phyloP scores from a whole-genome alignment of 2,329 filamentous ascomycete genomes.

The Alternaria tenuissima region DNA sequence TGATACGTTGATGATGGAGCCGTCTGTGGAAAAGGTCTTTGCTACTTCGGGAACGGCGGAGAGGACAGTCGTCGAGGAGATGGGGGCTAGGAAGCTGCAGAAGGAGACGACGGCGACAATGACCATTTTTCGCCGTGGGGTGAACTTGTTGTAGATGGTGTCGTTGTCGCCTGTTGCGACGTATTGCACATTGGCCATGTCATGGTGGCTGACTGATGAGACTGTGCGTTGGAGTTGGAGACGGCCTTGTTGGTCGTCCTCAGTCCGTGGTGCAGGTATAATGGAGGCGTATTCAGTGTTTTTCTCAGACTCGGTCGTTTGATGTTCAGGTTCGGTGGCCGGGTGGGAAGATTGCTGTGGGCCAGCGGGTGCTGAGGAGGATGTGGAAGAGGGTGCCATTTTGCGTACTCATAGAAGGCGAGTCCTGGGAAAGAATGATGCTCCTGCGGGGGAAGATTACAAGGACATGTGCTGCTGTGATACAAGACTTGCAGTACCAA shows the following conservation, averaged over 20 bases:
- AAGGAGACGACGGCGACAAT: constrained; percentile 76
- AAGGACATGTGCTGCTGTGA: neutral
- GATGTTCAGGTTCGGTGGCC: constrained; percentile 33
- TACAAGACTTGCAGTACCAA: neutral
- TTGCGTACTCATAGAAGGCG: constrained; percentile 36
- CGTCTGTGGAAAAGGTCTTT: constrained; percentile 63
- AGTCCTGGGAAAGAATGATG: neutral
- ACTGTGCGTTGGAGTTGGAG: constrained; percentile 45
- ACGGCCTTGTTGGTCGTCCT: constrained; percentile 15
- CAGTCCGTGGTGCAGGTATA: constrained; percentile 21
- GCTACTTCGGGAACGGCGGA: constrained; percentile 79
- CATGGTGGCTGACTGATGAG: constrained; percentile 43
- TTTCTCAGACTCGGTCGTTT: constrained; percentile 31
- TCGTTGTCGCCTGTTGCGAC: constrained; percentile 51
- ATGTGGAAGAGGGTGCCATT: constrained; percentile 39
- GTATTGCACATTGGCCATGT: constrained; percentile 40
- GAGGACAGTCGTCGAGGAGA: constrained; percentile 76
- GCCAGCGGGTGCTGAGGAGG: constrained; percentile 29
- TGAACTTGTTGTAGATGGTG: constrained; percentile 70
- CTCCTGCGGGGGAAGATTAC: neutral
- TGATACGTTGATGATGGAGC: constrained; percentile 73
- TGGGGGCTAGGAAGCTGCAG: constrained; percentile 78
- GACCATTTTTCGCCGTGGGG: constrained; percentile 67
- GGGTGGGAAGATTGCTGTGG: neutral
- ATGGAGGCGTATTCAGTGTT: constrained; percentile 41